A percentile compares a stretch with the other conserved stretches of the same genome.
phyloP scores from a whole-genome alignment of 352 stramenopile species.

The Phytophthora pini region DNA sequence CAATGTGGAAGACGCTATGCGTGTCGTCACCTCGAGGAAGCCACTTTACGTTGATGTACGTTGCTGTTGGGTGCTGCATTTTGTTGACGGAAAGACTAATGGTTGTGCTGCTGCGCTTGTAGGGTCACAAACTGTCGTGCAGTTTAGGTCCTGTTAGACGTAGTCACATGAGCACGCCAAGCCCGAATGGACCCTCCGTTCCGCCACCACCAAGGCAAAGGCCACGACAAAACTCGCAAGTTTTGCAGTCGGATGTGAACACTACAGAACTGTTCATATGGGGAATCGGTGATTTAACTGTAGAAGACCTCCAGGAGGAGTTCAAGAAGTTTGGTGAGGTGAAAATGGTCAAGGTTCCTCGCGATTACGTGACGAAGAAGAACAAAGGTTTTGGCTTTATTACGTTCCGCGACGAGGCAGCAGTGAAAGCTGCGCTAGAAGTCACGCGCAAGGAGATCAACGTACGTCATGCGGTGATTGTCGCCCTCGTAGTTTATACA shows the following conservation, averaged over 20 bases:
- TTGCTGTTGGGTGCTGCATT: constrained; percentile 1
- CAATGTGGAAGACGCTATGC: constrained; percentile 66
- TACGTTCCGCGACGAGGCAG: constrained; percentile 57
- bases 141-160: constrained; percentile 37
- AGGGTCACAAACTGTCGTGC: constrained; percentile 12
- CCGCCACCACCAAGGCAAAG: background rate
- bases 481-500: background rate
- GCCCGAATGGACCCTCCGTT: too few species aligned
- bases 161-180: too few species aligned
- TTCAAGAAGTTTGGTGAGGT: constrained; percentile 76
- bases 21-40: constrained; percentile 48
- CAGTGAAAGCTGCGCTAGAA: constrained; percentile 54
- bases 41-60: constrained; percentile 66
- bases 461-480: constrained; percentile 40
- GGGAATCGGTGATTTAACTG: constrained; percentile 59
- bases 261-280: constrained; percentile 68
- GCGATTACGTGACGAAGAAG: constrained; percentile 62
- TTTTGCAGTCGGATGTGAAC: constrained; percentile 1
- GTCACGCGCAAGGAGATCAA: constrained; percentile 73
- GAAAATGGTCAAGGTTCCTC: constrained; percentile 50
- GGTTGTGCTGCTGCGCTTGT: background rate
- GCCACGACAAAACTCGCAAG: background rate
- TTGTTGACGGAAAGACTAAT: background rate
- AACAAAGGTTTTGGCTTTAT: constrained; percentile 80
- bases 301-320: constrained; percentile 56